These are phyloP conservation scores for Pythium brachiatum DNA, from an alignment of 352 stramenopile genomes.

Conservation along the genomic window DNA sequence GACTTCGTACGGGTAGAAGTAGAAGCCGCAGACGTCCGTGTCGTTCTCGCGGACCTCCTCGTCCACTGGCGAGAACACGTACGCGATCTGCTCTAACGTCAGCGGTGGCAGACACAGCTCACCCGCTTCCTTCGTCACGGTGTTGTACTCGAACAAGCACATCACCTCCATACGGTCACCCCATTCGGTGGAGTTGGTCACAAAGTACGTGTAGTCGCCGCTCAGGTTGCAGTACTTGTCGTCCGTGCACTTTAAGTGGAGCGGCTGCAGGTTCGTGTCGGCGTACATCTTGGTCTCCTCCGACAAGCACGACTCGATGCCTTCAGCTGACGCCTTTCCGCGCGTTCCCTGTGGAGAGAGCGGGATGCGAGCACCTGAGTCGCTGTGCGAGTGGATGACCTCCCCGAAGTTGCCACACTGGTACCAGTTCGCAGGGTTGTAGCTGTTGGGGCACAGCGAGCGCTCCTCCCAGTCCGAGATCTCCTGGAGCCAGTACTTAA, in stretches of 20 bases:
- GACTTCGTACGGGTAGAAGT: conserved; percentile 75
- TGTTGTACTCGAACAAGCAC: conserved; percentile 74
- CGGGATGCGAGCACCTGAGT: conserved; percentile 37
- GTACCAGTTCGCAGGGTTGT: conserved; percentile 71
- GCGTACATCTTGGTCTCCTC: conserved; percentile 57
- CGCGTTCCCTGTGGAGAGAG: conserved; percentile 30
- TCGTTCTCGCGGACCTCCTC: conserved; percentile 57
- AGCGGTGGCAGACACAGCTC: conserved; percentile 66
- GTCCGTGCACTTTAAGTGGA: conserved; percentile 60
- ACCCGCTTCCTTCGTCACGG: conserved; percentile 34
- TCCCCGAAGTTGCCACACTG: conserved; percentile 59
- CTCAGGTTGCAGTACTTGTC: conserved; percentile 33
- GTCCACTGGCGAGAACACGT: conserved; percentile 49
- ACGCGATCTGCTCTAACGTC: conserved; percentile 52
- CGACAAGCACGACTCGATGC: conserved; percentile 50
- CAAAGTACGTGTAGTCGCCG: conserved; percentile 54
- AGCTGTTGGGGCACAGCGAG: conserved; percentile 69
- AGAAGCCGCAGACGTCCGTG: conserved; percentile 65
- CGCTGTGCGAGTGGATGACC: conserved; percentile 35
- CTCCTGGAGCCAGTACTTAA: conserved; percentile 73
- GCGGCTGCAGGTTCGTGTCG: conserved; percentile 55
- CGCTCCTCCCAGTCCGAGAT: conserved; percentile 68
- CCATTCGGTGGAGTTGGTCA: conserved; percentile 55
- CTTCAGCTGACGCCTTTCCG: conserved; percentile 27
- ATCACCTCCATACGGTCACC: conserved; percentile 66